Evolutionary conservation across 257 asterid genomes (phyloP).

Genomic region (Solanum piurae): DNA sequence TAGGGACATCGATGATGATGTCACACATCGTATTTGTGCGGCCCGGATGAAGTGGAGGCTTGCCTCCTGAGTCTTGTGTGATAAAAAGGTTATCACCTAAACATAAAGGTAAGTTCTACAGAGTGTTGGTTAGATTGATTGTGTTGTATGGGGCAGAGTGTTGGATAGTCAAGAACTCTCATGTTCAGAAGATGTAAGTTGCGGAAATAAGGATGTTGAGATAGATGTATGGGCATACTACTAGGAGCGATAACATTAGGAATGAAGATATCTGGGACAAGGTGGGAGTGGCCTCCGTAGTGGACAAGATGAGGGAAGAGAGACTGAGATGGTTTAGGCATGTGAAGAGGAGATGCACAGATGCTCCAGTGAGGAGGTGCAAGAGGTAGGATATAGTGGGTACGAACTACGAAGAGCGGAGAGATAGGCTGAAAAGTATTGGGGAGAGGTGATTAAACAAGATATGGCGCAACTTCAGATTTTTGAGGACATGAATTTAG

Average conservation of each 20-base stretch:
- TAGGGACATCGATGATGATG: background rate
- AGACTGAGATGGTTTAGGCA: background rate
- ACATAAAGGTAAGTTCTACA: background rate
- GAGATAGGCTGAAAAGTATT: background rate
- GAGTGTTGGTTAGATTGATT: background rate
- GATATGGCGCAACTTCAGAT: background rate
- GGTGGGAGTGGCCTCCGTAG: background rate
- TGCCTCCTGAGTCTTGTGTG: background rate
- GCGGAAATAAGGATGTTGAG: background rate
- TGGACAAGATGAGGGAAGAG: background rate
- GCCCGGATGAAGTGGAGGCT: background rate
- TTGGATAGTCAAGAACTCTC: background rate
- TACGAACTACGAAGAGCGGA: background rate
- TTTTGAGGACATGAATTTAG: background rate
- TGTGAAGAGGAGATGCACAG: background rate
- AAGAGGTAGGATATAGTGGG: background rate
- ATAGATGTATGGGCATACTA: background rate
- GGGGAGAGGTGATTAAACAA: background rate
- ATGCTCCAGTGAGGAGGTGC: background rate
- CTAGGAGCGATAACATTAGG: background rate
- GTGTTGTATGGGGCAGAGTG: background rate
- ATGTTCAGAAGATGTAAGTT: background rate
- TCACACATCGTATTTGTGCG: background rate
- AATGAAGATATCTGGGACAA: background rate
- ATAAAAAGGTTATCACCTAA: background rate